Evolutionary conservation across 2,329 filamentous ascomycete species (phyloP), one percentile per base, ranked within the genome.

Genomic region (Monilinia polystroma): DNA sequence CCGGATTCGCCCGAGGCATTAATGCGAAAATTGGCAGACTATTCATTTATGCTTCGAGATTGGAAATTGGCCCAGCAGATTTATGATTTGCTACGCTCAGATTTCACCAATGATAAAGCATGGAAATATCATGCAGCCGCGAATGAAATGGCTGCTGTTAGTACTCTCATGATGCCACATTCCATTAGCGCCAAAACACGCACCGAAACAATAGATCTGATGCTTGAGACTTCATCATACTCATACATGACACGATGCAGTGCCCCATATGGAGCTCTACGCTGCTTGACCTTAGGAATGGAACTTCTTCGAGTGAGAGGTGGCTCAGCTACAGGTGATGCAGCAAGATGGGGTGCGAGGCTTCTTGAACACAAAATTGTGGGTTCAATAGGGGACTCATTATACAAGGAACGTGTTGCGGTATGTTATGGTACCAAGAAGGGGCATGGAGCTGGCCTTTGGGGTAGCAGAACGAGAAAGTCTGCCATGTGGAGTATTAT

Each of bases 11-110:
- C 93, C 0, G 96, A 99, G 80, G 93, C 94, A 4, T 85, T 95
- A 60, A 91, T 99, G 86, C 89, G 95, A 47, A 96, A 96, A 75
- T 81, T 99, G 59, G 95, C 92, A 54, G 95, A 99, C 76, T 98
- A 94, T 78, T 89, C 93, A 14, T 96, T 99, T 75, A 97, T 99
- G 93, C 84, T 99, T 49, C 87, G 95, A 43, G 96, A 99, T 78
- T 99, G 90, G 87, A 97, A 96, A 78, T 81, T 99, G 47, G 92
- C 95, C 12, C 87, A 95, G 72, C 93, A 90, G 16, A 97, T 92
- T 0, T 99, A 97, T 76, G 94, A 99, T 67, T 84, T 99, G 6
- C 80, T 99, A 11, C 87, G 92, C 64, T 86, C 89, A 10, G 96
- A 99, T 77, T 99, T 94, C 77, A 89, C 87, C 75, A 95, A 95